Conservation (phyloP, 805 yeast genomes). For the Candida xiaguanensis region DNA sequence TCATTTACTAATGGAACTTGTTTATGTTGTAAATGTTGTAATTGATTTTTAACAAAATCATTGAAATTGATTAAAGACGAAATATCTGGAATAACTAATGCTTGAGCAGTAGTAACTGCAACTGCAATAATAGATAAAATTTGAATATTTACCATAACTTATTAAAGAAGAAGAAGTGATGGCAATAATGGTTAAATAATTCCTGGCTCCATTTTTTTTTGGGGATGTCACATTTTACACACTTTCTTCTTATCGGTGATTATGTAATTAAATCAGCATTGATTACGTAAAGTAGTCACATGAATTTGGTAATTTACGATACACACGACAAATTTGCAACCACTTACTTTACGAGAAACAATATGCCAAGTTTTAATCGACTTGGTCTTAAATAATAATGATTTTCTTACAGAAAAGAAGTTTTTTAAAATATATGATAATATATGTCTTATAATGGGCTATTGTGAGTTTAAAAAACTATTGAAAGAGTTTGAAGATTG, state of each 20-base stretch:
- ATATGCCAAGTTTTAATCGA: too few species aligned
- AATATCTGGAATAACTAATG: conserved; percentile 6
- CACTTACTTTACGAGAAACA: too few species aligned
- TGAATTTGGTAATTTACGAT: too few species aligned
- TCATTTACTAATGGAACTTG: conserved; percentile 2
- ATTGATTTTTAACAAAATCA: neutral
- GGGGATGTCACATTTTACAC: neutral
- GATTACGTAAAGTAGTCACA: too few species aligned
- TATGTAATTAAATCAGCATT: too few species aligned
- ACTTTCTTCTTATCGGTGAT: neutral
- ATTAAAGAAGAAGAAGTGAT: neutral
- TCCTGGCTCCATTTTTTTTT: neutral
- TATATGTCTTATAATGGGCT: too few species aligned
- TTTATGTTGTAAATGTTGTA: neutral
- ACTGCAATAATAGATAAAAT: conserved; percentile 1
- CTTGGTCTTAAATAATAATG: too few species aligned
- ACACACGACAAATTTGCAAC: too few species aligned
- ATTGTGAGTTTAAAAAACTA: too few species aligned
- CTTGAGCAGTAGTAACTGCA: neutral
- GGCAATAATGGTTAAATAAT: neutral
- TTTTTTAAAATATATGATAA: too few species aligned
- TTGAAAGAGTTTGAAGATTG: too few species aligned
- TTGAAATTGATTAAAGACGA: conserved; percentile 1
- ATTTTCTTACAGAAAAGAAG: too few species aligned
- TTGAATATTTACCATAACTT: conserved; percentile 2